Percentiles rank a stretch among this genome's conserved stretches.
These are phyloP conservation scores for Zizania latifolia DNA, from an alignment of 176 grass and related monocot genomes.

Conservation along the genomic window DNA sequence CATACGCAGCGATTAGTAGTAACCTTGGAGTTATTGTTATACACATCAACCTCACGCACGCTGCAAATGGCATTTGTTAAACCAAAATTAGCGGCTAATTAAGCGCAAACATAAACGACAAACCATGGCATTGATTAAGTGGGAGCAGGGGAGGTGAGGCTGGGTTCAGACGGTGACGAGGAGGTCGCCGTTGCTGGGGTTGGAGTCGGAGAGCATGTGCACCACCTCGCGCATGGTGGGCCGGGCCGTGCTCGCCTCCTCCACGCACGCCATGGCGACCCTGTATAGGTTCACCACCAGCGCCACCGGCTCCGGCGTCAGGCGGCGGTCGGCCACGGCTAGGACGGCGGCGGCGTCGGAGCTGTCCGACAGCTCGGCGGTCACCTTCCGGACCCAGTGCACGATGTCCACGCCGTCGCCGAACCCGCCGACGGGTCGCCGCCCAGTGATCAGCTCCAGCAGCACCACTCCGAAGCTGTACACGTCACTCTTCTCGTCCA, in stretches of 20 bases:
- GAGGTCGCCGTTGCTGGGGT: slow-evolving; percentile 22
- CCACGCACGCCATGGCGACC: slow-evolving; percentile 67
- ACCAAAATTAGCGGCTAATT: neutral
- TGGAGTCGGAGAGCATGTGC: slow-evolving; percentile 61
- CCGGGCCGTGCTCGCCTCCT: slow-evolving; percentile 57
- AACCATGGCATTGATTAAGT: neutral
- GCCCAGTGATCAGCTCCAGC: slow-evolving; percentile 67
- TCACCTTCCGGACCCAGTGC: slow-evolving; percentile 74
- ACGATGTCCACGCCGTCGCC: slow-evolving; percentile 91
- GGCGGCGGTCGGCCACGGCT: slow-evolving; percentile 49
- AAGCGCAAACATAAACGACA: neutral
- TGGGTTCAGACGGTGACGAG: slow-evolving; percentile 31
- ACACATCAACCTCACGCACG: neutral
- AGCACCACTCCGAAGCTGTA: slow-evolving; percentile 74
- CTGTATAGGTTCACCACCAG: slow-evolving; percentile 57
- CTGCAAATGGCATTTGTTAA: neutral
- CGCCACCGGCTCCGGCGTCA: slow-evolving; percentile 33
- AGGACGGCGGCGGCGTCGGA: slow-evolving; percentile 34
- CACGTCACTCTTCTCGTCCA: slow-evolving; percentile 76
- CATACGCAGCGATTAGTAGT: neutral
- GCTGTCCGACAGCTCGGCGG: slow-evolving; percentile 26
- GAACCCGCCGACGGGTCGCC: slow-evolving; percentile 58
- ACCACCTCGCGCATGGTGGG: slow-evolving; percentile 86
- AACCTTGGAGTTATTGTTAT: slow-evolving; percentile 4
- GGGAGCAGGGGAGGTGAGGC: neutral